Base-by-base conservation (phyloP, 2,329 filamentous ascomycete species). In the Didymella exigua region DNA sequence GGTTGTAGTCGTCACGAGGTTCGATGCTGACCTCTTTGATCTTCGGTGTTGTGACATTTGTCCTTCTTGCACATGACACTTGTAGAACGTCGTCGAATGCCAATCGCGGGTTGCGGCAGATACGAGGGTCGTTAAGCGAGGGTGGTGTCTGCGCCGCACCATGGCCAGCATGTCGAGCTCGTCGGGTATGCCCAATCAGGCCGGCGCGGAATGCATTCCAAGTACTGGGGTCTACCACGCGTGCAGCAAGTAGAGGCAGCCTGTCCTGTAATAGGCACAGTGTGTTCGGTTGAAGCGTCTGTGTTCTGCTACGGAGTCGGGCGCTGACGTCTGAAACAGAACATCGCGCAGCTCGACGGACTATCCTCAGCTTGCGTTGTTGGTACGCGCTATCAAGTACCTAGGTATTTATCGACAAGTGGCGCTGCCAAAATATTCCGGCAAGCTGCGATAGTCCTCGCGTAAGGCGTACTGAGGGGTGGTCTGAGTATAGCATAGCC, bases 301-400 rank as follows among this genome's bases (percentile, higher is more conserved):
- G 77, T 78, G 76, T 79, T 87, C 84, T 88, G 87, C 88, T 89
- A 90, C 86, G 86, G 84, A 86, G 72, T 77, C 77, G 77, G 83
- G 85, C 85, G 83, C 85, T 84, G 76, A 82, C 83, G 86, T 85
- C 86, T 89, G 89, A 84, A 85, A 71, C 67, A 78, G 77, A 77
- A 44, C 53, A 63, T 65, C 65, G 61, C 55, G 55, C 62, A 61
- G 59, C 70, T 73, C 68, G 67, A 71, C 63, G 67, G 70, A 67
- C 73, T 76, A 81, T 74, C 77, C 79, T 79, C 76, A 79, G 80
- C 69, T 71, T 69, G 70, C 69, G 67, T 71, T 65, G 76, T 69
- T 78, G 74, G 72, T 80, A 80, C 81, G 84, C 80, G 84, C 83
- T 87, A 86, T 85, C 79, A 85, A 86, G 81, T 84, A 74, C 72